Conservation (phyloP, 495 filamentous ascomycete genomes). For the Thermothielavioides terrestris region DNA sequence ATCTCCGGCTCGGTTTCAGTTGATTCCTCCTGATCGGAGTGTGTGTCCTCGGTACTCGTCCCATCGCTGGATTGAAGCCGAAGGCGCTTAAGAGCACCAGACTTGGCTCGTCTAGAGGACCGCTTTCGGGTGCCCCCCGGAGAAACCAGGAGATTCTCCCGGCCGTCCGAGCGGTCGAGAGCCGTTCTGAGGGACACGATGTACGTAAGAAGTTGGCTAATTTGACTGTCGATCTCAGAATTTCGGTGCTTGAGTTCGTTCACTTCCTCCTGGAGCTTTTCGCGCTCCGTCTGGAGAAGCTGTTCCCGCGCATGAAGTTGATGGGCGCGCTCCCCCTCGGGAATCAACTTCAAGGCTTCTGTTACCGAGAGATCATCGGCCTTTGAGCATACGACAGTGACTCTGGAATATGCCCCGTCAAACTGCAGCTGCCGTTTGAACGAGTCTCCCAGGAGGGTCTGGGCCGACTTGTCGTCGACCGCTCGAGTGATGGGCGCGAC, state of each 20-base stretch:
- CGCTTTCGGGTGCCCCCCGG: slow-evolving; percentile 31
- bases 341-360: slow-evolving; percentile 22
- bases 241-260: background rate
- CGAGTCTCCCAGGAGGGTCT: slow-evolving; percentile 48
- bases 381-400: slow-evolving; percentile 63
- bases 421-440: slow-evolving; percentile 60
- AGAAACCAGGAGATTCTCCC: slow-evolving; percentile 25
- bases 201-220: background rate
- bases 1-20: background rate
- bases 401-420: slow-evolving; percentile 47
- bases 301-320: slow-evolving; percentile 1
- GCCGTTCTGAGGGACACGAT: background rate
- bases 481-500: slow-evolving; percentile 57
- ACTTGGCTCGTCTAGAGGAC: background rate
- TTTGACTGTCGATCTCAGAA: background rate
- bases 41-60: background rate
- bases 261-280: slow-evolving; percentile 28
- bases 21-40: background rate
- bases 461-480: slow-evolving; percentile 58
- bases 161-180: background rate
- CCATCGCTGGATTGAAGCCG: background rate
- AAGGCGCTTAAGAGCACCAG: background rate
- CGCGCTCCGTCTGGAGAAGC: slow-evolving; percentile 3
- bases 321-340: slow-evolving; percentile 36
- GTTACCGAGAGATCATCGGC: slow-evolving; percentile 53